Base-by-base conservation (phyloP, 306 rosid species). In the Vigna hirtella region DNA sequence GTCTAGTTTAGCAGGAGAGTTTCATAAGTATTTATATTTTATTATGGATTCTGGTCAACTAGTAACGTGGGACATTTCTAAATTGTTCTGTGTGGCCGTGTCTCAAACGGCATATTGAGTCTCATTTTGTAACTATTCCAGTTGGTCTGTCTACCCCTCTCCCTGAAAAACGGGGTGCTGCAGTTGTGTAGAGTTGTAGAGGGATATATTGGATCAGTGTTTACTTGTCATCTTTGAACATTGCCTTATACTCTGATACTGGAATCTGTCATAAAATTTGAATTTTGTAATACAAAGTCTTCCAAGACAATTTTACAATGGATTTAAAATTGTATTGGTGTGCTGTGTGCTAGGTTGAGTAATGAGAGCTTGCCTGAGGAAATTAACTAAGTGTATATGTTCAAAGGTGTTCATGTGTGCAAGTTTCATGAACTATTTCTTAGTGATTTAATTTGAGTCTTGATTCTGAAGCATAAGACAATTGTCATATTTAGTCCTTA, bases 331-430 rank as follows among this genome's bases (percentile, higher is more conserved):
- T 50, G 40, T 63, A 55, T 52, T 47, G 40, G 11, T 34, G 51
- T 66, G 67, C 78, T 45, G 56, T 70, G 45, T 77, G 42, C 9
- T 36, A 36, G 9, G 42, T 6, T 7, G 8, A 36, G 42, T 36
- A 36, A 36, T 36, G 8, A 7, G 42, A 36, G 42, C 42, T 36
- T 53, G 57, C 56, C 67, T 49, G 26, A 59, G 52, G 42, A 65
- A 49, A 64, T 36, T 52, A 30, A 32, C 59, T 76, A 10, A 24
- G 26, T 55, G 70, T 26, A 30, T 30, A 30, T 30, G 34, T 30
- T 30, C 34, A 30, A 30, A 3, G 28, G 28, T 26, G 66, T 82
- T 70, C 36, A 61, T 52, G 52, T 59, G 61, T 77, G 66, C 80
- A n/a, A 67, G 20, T 8, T 20, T 12, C 24, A 17, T 63, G 67